Percentiles rank a stretch among this genome's conserved stretches.
Conservation (phyloP, 257 asterid species). For the Fraxinus quadrangulata region DNA sequence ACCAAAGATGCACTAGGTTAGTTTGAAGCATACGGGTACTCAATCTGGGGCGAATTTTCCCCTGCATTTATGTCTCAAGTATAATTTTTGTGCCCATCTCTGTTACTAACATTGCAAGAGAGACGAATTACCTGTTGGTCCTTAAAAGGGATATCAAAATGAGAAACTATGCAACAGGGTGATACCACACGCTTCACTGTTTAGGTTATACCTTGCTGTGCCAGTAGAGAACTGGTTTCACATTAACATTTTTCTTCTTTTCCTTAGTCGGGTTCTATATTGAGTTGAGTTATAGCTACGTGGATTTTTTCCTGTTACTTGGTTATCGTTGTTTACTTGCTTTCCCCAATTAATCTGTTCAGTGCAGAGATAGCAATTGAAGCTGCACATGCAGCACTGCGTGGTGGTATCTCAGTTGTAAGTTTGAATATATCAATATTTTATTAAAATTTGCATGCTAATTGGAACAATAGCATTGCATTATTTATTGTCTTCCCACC, state of each 20-base stretch:
- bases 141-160: neutral
- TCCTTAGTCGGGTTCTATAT: neutral
- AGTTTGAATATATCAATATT: slow-evolving; percentile 29
- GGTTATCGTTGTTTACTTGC: slow-evolving; percentile 14
- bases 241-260: neutral
- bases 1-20: neutral
- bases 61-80: neutral
- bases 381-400: slow-evolving; percentile 79
- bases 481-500: neutral
- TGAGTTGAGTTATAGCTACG: neutral
- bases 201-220: neutral
- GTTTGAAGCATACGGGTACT: neutral
- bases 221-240: neutral
- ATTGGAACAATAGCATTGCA: neutral
- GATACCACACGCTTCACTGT: neutral
- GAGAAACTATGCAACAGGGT: neutral
- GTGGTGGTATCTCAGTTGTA: slow-evolving; percentile 73
- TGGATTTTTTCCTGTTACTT: neutral
- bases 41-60: neutral
- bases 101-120: neutral
- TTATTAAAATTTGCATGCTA: neutral
- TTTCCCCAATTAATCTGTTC: slow-evolving; percentile 30
- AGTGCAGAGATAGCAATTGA: slow-evolving; percentile 78
- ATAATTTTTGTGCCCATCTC: neutral
- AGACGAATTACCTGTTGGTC: neutral